Percentiles rank a stretch among this genome's conserved stretches.
Evolutionary conservation across 1,284 basidiomycete species (phyloP).

Genomic region (Xerocomus nothofagi): DNA sequence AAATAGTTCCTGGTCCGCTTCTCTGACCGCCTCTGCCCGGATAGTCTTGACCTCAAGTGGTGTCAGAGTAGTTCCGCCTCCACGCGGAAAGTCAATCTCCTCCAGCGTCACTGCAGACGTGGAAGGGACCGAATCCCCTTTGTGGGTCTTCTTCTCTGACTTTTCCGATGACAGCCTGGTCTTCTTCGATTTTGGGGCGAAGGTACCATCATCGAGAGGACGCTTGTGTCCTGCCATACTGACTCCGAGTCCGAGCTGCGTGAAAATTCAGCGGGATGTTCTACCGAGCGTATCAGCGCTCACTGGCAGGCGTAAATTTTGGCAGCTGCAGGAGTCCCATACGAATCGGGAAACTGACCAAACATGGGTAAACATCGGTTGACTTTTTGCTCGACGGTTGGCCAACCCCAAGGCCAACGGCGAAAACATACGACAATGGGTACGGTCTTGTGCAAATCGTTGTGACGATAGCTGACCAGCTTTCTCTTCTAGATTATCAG

Average conservation of each 20-base stretch:
- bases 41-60: conserved; percentile 89
- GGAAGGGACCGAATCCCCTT: conserved; percentile 25
- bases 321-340: neutral
- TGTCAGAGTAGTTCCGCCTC: conserved; percentile 81
- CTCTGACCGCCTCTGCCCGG: conserved; percentile 80
- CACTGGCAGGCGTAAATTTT: too few species aligned
- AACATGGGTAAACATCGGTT: neutral
- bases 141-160: conserved; percentile 30
- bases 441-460: conserved; percentile 8
- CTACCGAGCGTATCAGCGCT: too few species aligned
- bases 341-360: conserved; percentile 20
- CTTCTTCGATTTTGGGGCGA: conserved; percentile 56
- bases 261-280: neutral
- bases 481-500: conserved; percentile 43
- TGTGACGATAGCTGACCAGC: conserved; percentile 2
- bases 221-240: conserved; percentile 59
- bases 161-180: conserved; percentile 38
- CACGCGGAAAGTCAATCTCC: conserved; percentile 94
- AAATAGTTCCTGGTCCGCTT: conserved; percentile 82
- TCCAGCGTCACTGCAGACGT: conserved; percentile 54
- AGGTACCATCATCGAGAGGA: conserved; percentile 51
- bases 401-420: neutral
- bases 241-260: neutral
- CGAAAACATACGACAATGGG: conserved; percentile 22
- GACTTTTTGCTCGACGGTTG: neutral